A percentile compares a stretch with the other conserved stretches of the same genome.
Conservation (phyloP, 345 rosid genomes). For the Rhodomyrtus tomentosa region DNA sequence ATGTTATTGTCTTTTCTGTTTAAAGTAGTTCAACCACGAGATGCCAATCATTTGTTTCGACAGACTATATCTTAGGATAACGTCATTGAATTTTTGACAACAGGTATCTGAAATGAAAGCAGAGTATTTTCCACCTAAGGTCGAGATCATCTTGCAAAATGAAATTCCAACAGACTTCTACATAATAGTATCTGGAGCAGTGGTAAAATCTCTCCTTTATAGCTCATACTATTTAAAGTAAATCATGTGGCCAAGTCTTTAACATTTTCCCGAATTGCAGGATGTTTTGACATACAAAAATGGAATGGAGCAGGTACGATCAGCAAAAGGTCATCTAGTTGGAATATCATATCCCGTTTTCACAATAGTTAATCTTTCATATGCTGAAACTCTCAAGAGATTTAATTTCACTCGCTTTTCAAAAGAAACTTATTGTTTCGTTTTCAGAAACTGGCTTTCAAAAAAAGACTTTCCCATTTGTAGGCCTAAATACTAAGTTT, state of each 20-base stretch:
- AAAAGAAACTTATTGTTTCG: too few relatives aligned
- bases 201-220: slow-evolving; percentile 34
- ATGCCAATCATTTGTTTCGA: neutral
- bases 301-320: slow-evolving; percentile 67
- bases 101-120: slow-evolving; percentile 80
- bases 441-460: too few relatives aligned
- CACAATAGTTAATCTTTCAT: neutral
- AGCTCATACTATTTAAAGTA: neutral
- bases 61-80: neutral
- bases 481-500: neutral
- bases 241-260: slow-evolving; percentile 4
- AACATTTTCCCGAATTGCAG: slow-evolving; percentile 27
- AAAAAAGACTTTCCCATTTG: too few relatives aligned
- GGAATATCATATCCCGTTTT: neutral
- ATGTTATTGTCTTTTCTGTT: neutral
- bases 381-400: neutral
- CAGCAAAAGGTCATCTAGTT: neutral
- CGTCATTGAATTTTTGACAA: neutral
- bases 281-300: slow-evolving; percentile 59
- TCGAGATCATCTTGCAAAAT: slow-evolving; percentile 79
- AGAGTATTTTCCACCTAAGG: slow-evolving; percentile 87
- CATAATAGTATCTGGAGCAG: slow-evolving; percentile 75
- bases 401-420: too few relatives aligned
- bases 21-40: neutral
- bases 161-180: slow-evolving; percentile 91